phyloP scores from a whole-genome alignment of 495 filamentous ascomycete genomes.

The Hypoxylon perforatum region DNA sequence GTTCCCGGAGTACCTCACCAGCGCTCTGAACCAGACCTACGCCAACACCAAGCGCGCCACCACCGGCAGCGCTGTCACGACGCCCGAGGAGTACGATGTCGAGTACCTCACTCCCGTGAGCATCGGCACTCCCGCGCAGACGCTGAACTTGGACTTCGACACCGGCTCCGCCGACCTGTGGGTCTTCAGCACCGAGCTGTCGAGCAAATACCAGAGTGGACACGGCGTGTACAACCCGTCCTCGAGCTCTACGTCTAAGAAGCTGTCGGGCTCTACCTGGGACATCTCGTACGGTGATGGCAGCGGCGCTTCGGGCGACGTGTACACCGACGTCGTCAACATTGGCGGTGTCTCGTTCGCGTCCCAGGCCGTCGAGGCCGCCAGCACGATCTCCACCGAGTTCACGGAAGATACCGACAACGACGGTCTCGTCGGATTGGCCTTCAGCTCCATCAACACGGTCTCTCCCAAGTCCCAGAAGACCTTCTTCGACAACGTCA shows the following conservation, averaged over 20 bases:
- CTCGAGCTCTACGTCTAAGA: conserved; percentile 56
- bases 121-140: conserved; percentile 68
- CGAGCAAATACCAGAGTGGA: conserved; percentile 46
- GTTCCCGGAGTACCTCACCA: conserved; percentile 47
- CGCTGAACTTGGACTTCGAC: conserved; percentile 76
- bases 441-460: conserved; percentile 77
- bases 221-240: conserved; percentile 71
- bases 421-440: conserved; percentile 79
- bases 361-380: conserved; percentile 76
- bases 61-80: conserved; percentile 58
- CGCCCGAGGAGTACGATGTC: conserved; percentile 66
- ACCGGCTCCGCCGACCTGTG: conserved; percentile 82
- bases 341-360: conserved; percentile 72
- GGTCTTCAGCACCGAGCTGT: conserved; percentile 52
- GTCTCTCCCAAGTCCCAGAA: conserved; percentile 68
- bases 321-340: conserved; percentile 76
- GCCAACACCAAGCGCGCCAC: conserved; percentile 52
- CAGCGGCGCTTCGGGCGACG: conserved; percentile 71
- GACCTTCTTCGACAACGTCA: conserved; percentile 81
- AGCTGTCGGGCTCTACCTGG: conserved; percentile 69
- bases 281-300: conserved; percentile 77
- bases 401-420: conserved; percentile 70
- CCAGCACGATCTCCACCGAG: conserved; percentile 65
- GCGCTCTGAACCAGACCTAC: conserved; percentile 45
- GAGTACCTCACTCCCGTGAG: conserved; percentile 76